These are phyloP conservation scores for Lecanicillium sp. DNA, from an alignment of 2,329 filamentous ascomycete species.

Conservation along the genomic window DNA sequence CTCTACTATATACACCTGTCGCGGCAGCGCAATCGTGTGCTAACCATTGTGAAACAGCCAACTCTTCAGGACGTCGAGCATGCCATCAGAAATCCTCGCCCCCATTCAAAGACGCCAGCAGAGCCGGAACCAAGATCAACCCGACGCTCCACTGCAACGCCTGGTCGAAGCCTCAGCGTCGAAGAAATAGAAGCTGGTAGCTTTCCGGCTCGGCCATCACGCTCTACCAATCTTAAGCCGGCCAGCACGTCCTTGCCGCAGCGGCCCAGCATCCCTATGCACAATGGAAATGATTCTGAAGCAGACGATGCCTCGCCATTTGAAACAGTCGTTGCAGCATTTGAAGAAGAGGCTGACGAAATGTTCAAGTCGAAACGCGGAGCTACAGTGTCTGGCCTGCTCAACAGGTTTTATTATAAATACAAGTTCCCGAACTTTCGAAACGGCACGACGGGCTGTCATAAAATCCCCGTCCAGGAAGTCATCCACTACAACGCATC, in stretches of 20 bases:
- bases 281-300: background rate
- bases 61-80: constrained; percentile 16
- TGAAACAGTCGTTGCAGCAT: constrained; percentile 3
- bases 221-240: too few relatives aligned
- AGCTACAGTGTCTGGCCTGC: constrained; percentile 12
- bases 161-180: constrained; percentile 8
- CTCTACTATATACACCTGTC: too few relatives aligned
- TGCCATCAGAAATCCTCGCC: constrained; percentile 14
- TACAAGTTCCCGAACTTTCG: constrained; percentile 22
- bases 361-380: constrained; percentile 12
- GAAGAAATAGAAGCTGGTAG: constrained; percentile 7
- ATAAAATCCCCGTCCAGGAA: constrained; percentile 32
- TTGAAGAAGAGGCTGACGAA: background rate
- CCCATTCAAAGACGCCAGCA: constrained; percentile 12
- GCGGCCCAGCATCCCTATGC: constrained; percentile 1
- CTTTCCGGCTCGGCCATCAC: background rate
- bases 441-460: constrained; percentile 19
- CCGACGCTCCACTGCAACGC: too few relatives aligned
- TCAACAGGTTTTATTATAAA: constrained; percentile 23
- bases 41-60: constrained; percentile 14
- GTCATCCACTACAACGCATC: constrained; percentile 36
- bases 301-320: constrained; percentile 2
- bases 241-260: background rate
- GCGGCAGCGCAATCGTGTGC: too few relatives aligned
- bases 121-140: background rate